A percentile compares a stretch with the other conserved stretches of the same genome.
phyloP scores from a whole-genome alignment of 345 rosid genomes.

The Populus alba region DNA sequence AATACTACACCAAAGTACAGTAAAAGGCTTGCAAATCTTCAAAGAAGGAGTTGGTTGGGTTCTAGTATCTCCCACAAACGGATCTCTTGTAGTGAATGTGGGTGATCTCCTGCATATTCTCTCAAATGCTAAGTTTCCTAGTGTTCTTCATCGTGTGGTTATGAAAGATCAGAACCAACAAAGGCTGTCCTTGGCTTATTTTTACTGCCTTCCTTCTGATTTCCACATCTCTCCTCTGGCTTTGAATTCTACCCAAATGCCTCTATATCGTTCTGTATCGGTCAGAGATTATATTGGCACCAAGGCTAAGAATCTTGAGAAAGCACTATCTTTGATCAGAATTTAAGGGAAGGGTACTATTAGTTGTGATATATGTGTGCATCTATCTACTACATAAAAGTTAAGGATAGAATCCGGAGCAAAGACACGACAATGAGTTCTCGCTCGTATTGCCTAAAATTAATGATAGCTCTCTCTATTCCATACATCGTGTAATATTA shows the following conservation, averaged over 20 bases:
- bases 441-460: no score
- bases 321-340: slow-evolving; percentile 54
- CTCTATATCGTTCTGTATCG: slow-evolving; percentile 49
- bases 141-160: slow-evolving; percentile 65
- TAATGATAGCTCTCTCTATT: no score
- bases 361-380: neutral
- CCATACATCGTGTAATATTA: no score
- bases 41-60: slow-evolving; percentile 65
- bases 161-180: slow-evolving; percentile 41
- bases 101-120: slow-evolving; percentile 81
- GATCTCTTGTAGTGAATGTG: slow-evolving; percentile 71
- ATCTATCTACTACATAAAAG: no score
- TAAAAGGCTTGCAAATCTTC: slow-evolving; percentile 58
- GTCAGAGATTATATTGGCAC: slow-evolving; percentile 49
- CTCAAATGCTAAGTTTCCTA: slow-evolving; percentile 55
- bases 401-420: no score
- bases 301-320: slow-evolving; percentile 52
- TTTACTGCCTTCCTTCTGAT: slow-evolving; percentile 50
- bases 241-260: slow-evolving; percentile 21
- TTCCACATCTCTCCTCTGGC: slow-evolving; percentile 43
- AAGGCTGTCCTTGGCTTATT: slow-evolving; percentile 64
- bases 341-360: neutral
- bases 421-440: no score
- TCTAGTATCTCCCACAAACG: slow-evolving; percentile 45
- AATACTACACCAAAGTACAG: slow-evolving; percentile 54